phyloP scores from a whole-genome alignment of 495 filamentous ascomycete genomes.

The Lasiosphaeris hirsuta region DNA sequence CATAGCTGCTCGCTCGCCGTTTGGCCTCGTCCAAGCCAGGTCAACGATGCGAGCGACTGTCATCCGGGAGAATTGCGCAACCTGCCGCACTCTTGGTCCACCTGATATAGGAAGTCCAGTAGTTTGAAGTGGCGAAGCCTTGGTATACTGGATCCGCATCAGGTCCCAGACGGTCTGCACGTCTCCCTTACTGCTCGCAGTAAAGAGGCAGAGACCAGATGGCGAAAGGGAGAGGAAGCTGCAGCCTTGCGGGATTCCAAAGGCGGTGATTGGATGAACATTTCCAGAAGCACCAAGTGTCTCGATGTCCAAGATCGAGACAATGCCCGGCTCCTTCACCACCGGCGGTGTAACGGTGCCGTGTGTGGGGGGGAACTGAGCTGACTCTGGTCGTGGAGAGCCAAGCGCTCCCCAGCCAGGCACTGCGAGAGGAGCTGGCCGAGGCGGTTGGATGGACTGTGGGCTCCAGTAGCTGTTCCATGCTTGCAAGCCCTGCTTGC shows the following conservation, averaged over 20 bases:
- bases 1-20: constrained; percentile 76
- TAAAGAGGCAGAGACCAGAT: constrained; percentile 77
- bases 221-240: constrained; percentile 90
- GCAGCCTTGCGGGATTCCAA: constrained; percentile 77
- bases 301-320: constrained; percentile 82
- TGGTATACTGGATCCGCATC: constrained; percentile 64
- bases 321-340: constrained; percentile 66
- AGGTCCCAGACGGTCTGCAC: constrained; percentile 91
- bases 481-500: constrained; percentile 77
- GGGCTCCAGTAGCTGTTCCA: constrained; percentile 87
- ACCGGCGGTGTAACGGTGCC: constrained; percentile 46
- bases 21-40: constrained; percentile 79
- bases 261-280: constrained; percentile 69
- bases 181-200: constrained; percentile 88
- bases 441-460: constrained; percentile 38
- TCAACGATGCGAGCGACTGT: constrained; percentile 88
- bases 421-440: constrained; percentile 30
- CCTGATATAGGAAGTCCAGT: constrained; percentile 28
- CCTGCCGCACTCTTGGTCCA: constrained; percentile 63
- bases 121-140: constrained; percentile 48
- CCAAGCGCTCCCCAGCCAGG: constrained; percentile 36
- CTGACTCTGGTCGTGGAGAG: constrained; percentile 32
- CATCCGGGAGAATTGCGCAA: constrained; percentile 83
- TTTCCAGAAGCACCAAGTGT: constrained; percentile 47
- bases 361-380: constrained; percentile 77